Conservation (phyloP, 2,329 filamentous ascomycete species). For the Bipolaris zeicola region DNA sequence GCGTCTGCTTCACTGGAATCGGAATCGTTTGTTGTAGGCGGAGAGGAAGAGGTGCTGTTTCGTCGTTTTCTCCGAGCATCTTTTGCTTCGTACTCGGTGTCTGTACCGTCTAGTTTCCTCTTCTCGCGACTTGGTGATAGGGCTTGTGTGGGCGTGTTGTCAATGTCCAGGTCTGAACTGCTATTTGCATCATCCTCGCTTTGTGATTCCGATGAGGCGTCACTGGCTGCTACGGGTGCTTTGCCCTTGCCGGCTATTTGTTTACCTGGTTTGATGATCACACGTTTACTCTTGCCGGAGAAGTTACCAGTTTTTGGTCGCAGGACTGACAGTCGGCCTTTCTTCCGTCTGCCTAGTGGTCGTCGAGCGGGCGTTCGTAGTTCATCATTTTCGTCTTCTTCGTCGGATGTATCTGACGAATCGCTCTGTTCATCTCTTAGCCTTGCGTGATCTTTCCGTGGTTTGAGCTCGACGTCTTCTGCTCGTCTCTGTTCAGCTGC, state of each 20-base stretch:
- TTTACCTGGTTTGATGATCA: slow-evolving; percentile 7
- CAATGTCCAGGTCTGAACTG: slow-evolving; percentile 33
- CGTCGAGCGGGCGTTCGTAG: slow-evolving; percentile 32
- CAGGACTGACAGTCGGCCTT: slow-evolving; percentile 43
- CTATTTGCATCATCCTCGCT: slow-evolving; percentile 16
- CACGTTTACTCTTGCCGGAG: slow-evolving; percentile 43
- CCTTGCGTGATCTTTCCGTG: slow-evolving; percentile 35
- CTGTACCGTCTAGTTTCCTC: slow-evolving; percentile 31
- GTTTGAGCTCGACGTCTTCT: slow-evolving; percentile 37
- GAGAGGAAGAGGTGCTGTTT: slow-evolving; percentile 32
- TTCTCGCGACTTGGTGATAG: slow-evolving; percentile 34
- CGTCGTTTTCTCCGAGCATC: slow-evolving; percentile 36
- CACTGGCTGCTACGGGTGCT: slow-evolving; percentile 25
- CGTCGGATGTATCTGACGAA: slow-evolving; percentile 33
- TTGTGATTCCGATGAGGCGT: slow-evolving; percentile 19
- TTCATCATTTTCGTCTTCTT: slow-evolving; percentile 20
- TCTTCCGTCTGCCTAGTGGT: slow-evolving; percentile 25
- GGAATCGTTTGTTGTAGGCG: slow-evolving; percentile 23
- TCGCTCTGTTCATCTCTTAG: slow-evolving; percentile 30
- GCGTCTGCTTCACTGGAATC: slow-evolving; percentile 23
- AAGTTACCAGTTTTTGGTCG: slow-evolving; percentile 44
- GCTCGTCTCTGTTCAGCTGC: slow-evolving; percentile 40
- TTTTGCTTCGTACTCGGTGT: slow-evolving; percentile 21
- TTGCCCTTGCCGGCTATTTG: slow-evolving; percentile 35
- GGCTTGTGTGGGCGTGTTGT: slow-evolving; percentile 37